These are phyloP conservation scores for Pseudognaphalium luteoalbum DNA, from an alignment of 129 eudicot genomes.

Conservation along the genomic window DNA sequence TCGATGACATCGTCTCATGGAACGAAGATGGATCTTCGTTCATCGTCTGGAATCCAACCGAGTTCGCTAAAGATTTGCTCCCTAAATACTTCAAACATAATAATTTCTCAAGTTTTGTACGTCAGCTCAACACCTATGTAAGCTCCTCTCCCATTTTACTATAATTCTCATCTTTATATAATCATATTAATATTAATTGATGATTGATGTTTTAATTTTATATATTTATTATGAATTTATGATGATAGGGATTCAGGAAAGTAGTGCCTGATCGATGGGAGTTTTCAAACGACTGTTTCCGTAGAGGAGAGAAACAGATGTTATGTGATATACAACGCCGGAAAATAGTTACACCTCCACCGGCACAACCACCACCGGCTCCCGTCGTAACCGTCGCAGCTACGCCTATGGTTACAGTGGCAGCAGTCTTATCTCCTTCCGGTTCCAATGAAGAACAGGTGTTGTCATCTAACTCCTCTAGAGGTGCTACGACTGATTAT, in stretches of 20 bases:
- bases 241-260: slow-evolving; percentile 88
- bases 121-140: slow-evolving; percentile 95
- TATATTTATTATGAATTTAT: no score
- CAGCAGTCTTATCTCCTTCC: slow-evolving; percentile 38
- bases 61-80: slow-evolving; percentile 88
- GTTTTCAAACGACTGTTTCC: slow-evolving; percentile 76
- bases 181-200: background rate
- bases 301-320: slow-evolving; percentile 71
- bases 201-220: background rate
- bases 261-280: slow-evolving; percentile 98
- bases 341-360: slow-evolving; percentile 36
- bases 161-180: background rate
- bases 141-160: slow-evolving; percentile 16
- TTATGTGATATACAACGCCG: slow-evolving; percentile 90
- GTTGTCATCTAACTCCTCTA: slow-evolving; percentile 69
- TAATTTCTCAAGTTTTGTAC: slow-evolving; percentile 94
- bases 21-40: slow-evolving; percentile 94
- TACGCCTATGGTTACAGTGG: slow-evolving; percentile 19
- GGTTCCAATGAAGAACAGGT: slow-evolving; percentile 91
- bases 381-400: slow-evolving; percentile 21
- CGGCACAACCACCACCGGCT: slow-evolving; percentile 23
- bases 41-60: slow-evolving; percentile 93
- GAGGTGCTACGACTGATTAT: slow-evolving; percentile 31
- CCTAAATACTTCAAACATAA: slow-evolving; percentile 94
- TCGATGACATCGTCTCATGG: slow-evolving; percentile 90